Evolutionary conservation across 257 asterid species (phyloP).

Genomic region (Gentiana straminea): DNA sequence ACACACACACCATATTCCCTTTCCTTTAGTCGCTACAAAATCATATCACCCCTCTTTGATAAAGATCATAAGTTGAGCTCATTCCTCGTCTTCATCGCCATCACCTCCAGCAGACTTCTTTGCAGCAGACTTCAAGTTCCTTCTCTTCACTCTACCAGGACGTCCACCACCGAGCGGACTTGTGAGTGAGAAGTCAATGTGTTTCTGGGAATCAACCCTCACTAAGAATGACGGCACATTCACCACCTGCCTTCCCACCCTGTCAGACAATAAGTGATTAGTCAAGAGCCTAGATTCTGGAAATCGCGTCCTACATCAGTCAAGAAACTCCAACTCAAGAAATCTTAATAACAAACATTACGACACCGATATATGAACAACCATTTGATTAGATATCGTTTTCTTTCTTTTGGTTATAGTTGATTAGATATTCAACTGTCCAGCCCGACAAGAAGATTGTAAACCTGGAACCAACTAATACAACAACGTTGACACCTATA

Average conservation of each 20-base stretch:
- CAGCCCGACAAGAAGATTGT: no score
- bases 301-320: no score
- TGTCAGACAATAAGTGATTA: constrained; percentile 6
- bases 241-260: constrained; percentile 52
- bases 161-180: constrained; percentile 56
- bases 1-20: no score
- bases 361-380: neutral
- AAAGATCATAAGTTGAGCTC: neutral
- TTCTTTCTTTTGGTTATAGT: no score
- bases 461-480: no score
- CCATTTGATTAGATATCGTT: neutral
- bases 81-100: constrained; percentile 44
- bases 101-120: constrained; percentile 49
- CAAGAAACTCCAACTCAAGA: no score
- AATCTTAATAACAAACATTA: no score
- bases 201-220: constrained; percentile 43
- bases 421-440: no score
- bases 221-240: constrained; percentile 47
- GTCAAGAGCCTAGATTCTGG: no score
- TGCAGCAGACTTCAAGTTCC: constrained; percentile 42
- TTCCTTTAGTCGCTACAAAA: no score
- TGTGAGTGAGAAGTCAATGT: constrained; percentile 42
- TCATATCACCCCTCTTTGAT: no score
- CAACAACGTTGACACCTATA: no score
- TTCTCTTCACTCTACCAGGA: constrained; percentile 53